Evolutionary conservation across 495 filamentous ascomycete genomes (phyloP).

Genomic region (Astrothelium subdiscretum): DNA sequence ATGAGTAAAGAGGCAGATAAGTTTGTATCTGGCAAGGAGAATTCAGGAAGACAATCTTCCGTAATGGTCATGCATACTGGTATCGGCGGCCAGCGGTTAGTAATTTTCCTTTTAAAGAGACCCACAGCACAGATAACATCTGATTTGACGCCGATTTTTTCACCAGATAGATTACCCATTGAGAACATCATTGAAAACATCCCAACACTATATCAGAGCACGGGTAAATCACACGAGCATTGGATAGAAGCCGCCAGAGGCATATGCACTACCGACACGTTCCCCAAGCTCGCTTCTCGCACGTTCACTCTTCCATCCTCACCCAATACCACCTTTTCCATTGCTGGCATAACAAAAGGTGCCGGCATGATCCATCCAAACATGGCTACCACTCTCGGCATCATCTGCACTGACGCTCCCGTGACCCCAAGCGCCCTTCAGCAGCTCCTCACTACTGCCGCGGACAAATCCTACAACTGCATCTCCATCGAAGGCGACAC

Average conservation of each 20-base stretch:
- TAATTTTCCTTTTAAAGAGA: background rate
- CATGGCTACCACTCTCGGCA: constrained; percentile 92
- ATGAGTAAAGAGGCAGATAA: constrained; percentile 75
- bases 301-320: constrained; percentile 80
- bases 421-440: constrained; percentile 42
- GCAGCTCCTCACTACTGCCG: constrained; percentile 56
- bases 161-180: constrained; percentile 71
- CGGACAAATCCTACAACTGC: constrained; percentile 83
- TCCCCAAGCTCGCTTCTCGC: constrained; percentile 85
- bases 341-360: constrained; percentile 95
- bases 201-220: constrained; percentile 55
- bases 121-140: background rate
- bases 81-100: constrained; percentile 84
- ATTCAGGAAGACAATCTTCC: constrained; percentile 44
- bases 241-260: constrained; percentile 82
- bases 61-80: constrained; percentile 93
- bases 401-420: constrained; percentile 87
- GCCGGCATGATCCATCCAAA: constrained; percentile 99
- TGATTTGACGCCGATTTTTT: background rate
- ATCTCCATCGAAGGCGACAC: constrained; percentile 97
- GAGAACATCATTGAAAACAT: constrained; percentile 77
- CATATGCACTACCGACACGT: constrained; percentile 98
- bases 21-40: constrained; percentile 37
- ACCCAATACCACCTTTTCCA: constrained; percentile 58
- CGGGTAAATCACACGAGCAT: constrained; percentile 64